phyloP scores from a whole-genome alignment of 192 early-diverging fungal genomes.

The Mortierella alpina region DNA sequence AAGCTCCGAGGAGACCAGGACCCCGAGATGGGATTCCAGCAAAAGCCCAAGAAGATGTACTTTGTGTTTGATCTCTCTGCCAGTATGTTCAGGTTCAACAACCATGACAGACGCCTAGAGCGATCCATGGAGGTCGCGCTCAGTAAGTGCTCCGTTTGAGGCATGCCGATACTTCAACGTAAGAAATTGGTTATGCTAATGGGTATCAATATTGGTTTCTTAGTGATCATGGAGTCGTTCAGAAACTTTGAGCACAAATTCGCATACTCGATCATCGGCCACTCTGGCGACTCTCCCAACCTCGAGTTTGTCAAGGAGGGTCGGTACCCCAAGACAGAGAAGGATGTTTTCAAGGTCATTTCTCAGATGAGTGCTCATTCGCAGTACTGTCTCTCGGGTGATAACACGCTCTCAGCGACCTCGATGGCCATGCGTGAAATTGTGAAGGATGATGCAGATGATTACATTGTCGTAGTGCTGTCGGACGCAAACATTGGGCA shows the following conservation, averaged over 20 bases:
- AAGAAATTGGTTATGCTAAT: too few relatives aligned
- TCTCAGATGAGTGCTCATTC: slow-evolving; percentile 81
- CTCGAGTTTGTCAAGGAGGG: slow-evolving; percentile 76
- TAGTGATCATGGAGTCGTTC: slow-evolving; percentile 81
- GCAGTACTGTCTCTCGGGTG: slow-evolving; percentile 83
- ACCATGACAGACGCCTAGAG: slow-evolving; percentile 69
- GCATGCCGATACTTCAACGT: neutral
- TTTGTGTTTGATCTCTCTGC: slow-evolving; percentile 87
- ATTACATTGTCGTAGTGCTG: slow-evolving; percentile 81
- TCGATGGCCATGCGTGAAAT: slow-evolving; percentile 75
- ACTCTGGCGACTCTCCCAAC: slow-evolving; percentile 81
- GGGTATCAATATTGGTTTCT: neutral
- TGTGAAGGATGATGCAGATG: slow-evolving; percentile 78
- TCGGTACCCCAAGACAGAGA: slow-evolving; percentile 84
- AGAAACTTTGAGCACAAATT: slow-evolving; percentile 83
- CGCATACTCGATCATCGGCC: slow-evolving; percentile 78
- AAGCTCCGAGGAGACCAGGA: slow-evolving; percentile 84
- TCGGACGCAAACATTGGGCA: slow-evolving; percentile 85
- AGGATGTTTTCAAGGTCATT: slow-evolving; percentile 76
- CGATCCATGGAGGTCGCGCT: slow-evolving; percentile 72
- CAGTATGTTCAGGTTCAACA: slow-evolving; percentile 75
- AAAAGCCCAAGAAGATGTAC: slow-evolving; percentile 80
- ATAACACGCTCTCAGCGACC: slow-evolving; percentile 79
- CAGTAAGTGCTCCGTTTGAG: slow-evolving; percentile 40
- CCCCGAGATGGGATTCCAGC: slow-evolving; percentile 73